Evolutionary conservation across 441 rosid genomes (phyloP).

Genomic region (Corymbia citriodora): DNA sequence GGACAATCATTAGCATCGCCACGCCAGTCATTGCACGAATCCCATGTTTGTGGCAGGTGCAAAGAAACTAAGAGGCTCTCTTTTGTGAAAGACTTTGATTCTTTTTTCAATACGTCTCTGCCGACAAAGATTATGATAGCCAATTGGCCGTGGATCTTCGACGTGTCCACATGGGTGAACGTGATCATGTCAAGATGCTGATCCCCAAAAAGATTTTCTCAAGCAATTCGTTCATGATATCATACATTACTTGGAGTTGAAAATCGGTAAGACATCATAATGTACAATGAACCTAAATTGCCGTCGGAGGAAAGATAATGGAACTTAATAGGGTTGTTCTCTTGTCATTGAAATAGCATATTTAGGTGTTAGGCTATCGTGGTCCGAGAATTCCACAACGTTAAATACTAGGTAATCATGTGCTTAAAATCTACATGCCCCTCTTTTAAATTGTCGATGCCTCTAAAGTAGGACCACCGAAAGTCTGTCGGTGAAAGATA

Average conservation of each 20-base stretch:
- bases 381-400: neutral
- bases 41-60: neutral
- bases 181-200: neutral
- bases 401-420: neutral
- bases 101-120: neutral
- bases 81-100: neutral
- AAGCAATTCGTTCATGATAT: neutral
- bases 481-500: neutral
- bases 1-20: neutral
- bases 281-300: neutral
- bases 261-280: neutral
- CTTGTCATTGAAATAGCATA: neutral
- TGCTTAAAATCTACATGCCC: neutral
- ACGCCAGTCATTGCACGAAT: neutral
- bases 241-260: neutral
- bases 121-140: neutral
- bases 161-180: neutral
- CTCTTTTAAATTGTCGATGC: neutral
- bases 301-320: neutral
- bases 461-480: neutral
- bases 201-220: neutral
- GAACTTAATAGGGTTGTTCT: neutral
- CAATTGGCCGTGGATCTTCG: neutral
- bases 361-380: neutral
- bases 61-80: neutral